A percentile compares a stretch with the other conserved stretches of the same genome.
These are phyloP conservation scores for Fusarium citri DNA, from an alignment of 2,329 filamentous ascomycete species.

Conservation along the genomic window DNA sequence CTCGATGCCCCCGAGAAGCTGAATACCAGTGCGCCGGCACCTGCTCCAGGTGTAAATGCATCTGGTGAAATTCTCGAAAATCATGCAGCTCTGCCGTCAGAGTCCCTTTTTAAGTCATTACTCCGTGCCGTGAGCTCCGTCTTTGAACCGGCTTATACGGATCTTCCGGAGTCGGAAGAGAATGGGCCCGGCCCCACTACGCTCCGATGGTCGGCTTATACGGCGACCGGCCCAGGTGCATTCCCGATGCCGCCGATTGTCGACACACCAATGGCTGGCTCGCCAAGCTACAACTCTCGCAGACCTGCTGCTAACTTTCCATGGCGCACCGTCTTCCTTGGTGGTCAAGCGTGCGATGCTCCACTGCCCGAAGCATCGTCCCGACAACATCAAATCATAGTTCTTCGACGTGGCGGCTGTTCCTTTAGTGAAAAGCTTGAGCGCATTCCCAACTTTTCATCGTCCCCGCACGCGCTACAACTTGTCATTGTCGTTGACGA, in stretches of 20 bases:
- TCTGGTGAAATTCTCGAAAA: conserved; percentile 24
- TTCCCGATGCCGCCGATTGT: conserved; percentile 75
- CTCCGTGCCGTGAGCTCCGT: conserved; percentile 61
- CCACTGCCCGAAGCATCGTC: conserved; percentile 63
- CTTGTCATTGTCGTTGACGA: conserved; percentile 83
- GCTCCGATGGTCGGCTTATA: conserved; percentile 65
- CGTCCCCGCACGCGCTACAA: conserved; percentile 72
- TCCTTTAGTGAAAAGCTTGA: conserved; percentile 84
- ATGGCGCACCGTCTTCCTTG: conserved; percentile 79
- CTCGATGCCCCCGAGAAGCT: conserved; percentile 44
- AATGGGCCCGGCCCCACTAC: conserved; percentile 53
- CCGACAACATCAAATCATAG: conserved; percentile 77
- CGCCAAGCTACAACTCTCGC: conserved; percentile 55
- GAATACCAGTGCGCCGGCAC: conserved; percentile 42
- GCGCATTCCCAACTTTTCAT: conserved; percentile 83
- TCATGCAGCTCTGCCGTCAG: conserved; percentile 40
- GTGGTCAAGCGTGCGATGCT: conserved; percentile 74
- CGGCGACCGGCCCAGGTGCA: conserved; percentile 67
- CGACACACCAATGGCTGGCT: conserved; percentile 63
- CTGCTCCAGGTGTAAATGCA: conserved; percentile 31
- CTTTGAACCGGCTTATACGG: conserved; percentile 52
- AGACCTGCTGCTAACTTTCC: conserved; percentile 61
- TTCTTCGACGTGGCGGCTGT: conserved; percentile 85
- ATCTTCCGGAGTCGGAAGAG: conserved; percentile 47
- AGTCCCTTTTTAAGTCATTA: conserved; percentile 60